Evolutionary conservation across 2,329 filamentous ascomycete species (phyloP).

Genomic region (Stemphylium beticola): DNA sequence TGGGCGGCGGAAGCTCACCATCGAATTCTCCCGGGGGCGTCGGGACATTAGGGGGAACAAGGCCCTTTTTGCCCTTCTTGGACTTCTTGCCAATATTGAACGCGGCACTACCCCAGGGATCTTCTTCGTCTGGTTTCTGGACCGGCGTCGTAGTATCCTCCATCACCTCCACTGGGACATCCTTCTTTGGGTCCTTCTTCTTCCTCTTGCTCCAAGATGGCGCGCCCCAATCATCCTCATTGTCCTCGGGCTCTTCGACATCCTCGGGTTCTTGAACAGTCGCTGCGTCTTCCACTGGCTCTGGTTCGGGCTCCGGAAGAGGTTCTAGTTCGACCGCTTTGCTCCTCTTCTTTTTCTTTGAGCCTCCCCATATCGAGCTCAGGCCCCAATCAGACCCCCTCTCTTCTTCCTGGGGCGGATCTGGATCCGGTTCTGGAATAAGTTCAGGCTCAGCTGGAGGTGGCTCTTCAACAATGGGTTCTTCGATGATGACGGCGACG

Average conservation of each 20-base stretch:
- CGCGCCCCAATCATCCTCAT: constrained; percentile 62
- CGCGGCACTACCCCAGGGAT: constrained; percentile 45
- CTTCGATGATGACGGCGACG: constrained; percentile 51
- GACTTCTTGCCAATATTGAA: constrained; percentile 58
- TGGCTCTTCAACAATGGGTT: constrained; percentile 25
- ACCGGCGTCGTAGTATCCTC: constrained; percentile 50
- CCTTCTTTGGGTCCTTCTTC: constrained; percentile 48
- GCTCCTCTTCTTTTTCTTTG: constrained; percentile 57
- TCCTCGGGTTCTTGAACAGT: constrained; percentile 53
- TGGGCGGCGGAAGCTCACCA: constrained; percentile 54
- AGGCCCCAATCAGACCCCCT: constrained; percentile 46
- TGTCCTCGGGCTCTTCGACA: constrained; percentile 58
- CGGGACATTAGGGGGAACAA: constrained; percentile 57
- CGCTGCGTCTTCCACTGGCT: constrained; percentile 36
- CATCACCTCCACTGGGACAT: constrained; percentile 48
- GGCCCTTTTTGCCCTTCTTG: constrained; percentile 62
- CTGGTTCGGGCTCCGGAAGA: constrained; percentile 34
- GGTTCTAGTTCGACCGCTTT: constrained; percentile 47
- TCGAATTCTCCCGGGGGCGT: constrained; percentile 55
- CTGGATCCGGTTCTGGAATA: constrained; percentile 25
- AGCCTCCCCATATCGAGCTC: constrained; percentile 47
- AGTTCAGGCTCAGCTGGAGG: constrained; percentile 31
- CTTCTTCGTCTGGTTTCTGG: constrained; percentile 53
- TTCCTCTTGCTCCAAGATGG: constrained; percentile 63
- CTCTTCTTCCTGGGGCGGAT: constrained; percentile 40